Evolutionary conservation across 768 basidiomycete species (phyloP), one percentile per base, ranked within the genome.

Genomic region (Boletus rufocinnamomeus): DNA sequence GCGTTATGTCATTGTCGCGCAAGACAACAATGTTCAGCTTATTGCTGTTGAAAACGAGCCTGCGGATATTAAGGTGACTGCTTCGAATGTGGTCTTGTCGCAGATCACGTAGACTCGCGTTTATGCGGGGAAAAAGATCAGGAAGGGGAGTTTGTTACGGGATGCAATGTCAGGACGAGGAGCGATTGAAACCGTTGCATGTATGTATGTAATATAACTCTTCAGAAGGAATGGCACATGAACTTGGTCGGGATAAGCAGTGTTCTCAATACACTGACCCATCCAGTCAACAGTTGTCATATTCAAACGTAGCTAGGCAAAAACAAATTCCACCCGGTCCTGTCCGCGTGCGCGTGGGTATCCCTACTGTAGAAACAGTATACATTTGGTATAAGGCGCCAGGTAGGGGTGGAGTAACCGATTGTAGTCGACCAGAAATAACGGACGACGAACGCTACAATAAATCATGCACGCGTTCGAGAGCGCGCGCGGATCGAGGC

Each of bases 1-100:
- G 80, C 81, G 84, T 37, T 85, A 80, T 63, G 84, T 76, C 51
- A 77, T 87, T 50, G 66, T 87, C 51, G 76, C 80, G n/a, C 81
- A 88, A 52, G 80, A 82, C 58, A 77, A 81, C 64, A 82, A 81
- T 63, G 84, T 87, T 53, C 67, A 74, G 30, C 78, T 80, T 61
- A 65, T 89, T 23, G 79, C 72, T 25, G 79, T 86, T 1, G 86
- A 88, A 69, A 69, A 75, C 0, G 72, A 75, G 11, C 78, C 84
- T 25, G 66, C 71, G 19, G 69, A 80, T 47, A 66, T 84, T 47
- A 83, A 77, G n/a, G 75, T 79, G 50, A 86, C 84, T n/a, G 75
- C 77, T 57, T 84, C 84, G 3, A 72, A 79, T 9, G 70, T 69
- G 28, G 68, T 84, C 30, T 72, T 86, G 58, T 72, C 75, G 27